Conservation (phyloP, 192 early-diverging fungal genomes). For the Piromyces sp. region DNA sequence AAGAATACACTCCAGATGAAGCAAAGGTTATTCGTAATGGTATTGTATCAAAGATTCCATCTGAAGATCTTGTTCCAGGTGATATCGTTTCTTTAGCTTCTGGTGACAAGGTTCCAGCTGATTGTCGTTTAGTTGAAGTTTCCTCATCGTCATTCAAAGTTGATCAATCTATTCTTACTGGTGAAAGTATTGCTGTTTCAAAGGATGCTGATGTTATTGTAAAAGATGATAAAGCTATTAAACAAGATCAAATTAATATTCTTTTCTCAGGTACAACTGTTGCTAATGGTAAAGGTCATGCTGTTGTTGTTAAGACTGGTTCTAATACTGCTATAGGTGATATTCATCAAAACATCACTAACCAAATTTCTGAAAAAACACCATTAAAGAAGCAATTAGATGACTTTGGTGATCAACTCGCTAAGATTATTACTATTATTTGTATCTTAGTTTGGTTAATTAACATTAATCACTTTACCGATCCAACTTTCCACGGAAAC, state of each 20-base stretch:
- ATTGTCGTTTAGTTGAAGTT: constrained; percentile 68
- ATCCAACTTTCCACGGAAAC: constrained; percentile 61
- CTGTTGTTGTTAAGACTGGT: constrained; percentile 80
- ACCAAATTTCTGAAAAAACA: constrained; percentile 76
- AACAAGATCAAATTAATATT: constrained; percentile 94
- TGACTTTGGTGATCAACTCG: constrained; percentile 80
- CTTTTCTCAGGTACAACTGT: constrained; percentile 93
- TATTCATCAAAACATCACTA: constrained; percentile 74
- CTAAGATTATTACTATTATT: constrained; percentile 63
- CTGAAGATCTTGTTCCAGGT: constrained; percentile 81
- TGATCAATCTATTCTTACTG: constrained; percentile 91
- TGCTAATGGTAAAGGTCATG: constrained; percentile 72
- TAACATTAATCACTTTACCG: constrained; percentile 93
- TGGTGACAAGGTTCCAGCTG: constrained; percentile 93
- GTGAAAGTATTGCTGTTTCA: constrained; percentile 80
- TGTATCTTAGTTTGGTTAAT: constrained; percentile 95
- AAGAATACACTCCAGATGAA: constrained; percentile 91
- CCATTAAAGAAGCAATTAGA: constrained; percentile 89
- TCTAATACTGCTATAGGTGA: constrained; percentile 78
- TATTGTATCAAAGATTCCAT: constrained; percentile 37
- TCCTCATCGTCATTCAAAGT: constrained; percentile 70
- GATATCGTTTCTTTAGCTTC: constrained; percentile 83
- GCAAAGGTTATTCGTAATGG: constrained; percentile 77
- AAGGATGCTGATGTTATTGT: constrained; percentile 49
- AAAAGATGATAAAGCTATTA: constrained; percentile 59